Base-by-base conservation (phyloP, 371 early-diverging fungal genomes). In the Phascolomyces articulosus region DNA sequence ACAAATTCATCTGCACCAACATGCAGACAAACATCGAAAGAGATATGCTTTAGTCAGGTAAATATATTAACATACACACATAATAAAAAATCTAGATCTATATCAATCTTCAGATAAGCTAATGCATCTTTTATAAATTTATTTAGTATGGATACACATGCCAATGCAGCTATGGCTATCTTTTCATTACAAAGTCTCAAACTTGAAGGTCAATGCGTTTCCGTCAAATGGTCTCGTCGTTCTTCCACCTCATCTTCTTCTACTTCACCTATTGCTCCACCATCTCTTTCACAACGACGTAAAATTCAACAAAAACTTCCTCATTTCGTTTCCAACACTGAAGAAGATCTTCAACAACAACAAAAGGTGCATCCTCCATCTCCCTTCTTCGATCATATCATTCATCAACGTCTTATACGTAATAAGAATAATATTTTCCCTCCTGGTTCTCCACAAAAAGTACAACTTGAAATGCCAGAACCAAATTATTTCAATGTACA, bases 111-210 rank as follows among this genome's bases (percentile, higher is more conserved):
- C 9, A 11, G 11, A 34, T 34, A 34, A 34, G 6, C 6, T 34
- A 44, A 44, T 44, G 13, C 38, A 38, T 9, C 38, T 38, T 9
- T 9, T 13, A 38, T 13, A 38, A 38, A n/a, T 51, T 63, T 2
- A n/a, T 48, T 15, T 34, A 88, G 86, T 64, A 76, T 94, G 63
- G 92, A 92, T 69, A 80, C 92, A 8, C 95, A 94, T 70, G 93
- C 93, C 63, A 85, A 86, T 67, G 95, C 95, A 1, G 88, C 94
- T 16, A 79, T 79, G 64, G 91, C 94, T 27, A 94, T 94, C 63
- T 80, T 84, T 21, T 57, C 57, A 0, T 57, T 57, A 24, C 57
- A 57, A 57, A 40, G 38, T 2, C 60, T 57, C 8, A 38, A 57
- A 40, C 21, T 57, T 9, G 40, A 40, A 4, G 34, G 27, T 21